phyloP scores from a whole-genome alignment of 2,329 filamentous ascomycete species.

The Diplodia scrobiculata region DNA sequence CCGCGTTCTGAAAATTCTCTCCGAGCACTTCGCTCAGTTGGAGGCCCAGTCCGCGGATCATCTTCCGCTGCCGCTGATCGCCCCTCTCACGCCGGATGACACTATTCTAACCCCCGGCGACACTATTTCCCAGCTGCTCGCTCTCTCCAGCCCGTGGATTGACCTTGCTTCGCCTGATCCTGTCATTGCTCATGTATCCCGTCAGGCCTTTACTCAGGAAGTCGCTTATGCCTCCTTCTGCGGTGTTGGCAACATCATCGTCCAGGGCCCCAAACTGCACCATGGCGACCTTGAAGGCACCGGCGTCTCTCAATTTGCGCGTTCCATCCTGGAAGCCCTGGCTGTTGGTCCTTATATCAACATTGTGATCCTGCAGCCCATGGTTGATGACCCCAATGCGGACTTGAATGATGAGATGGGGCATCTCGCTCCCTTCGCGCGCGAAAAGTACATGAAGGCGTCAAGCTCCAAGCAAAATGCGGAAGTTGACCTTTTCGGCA shows the following conservation, averaged over 20 bases:
- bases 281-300: slow-evolving; percentile 54
- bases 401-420: slow-evolving; percentile 57
- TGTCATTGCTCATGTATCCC: slow-evolving; percentile 79
- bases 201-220: slow-evolving; percentile 87
- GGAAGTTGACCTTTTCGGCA: slow-evolving; percentile 65
- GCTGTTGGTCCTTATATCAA: slow-evolving; percentile 73
- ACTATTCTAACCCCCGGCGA: slow-evolving; percentile 70
- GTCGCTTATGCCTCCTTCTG: slow-evolving; percentile 95
- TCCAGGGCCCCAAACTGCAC: slow-evolving; percentile 73
- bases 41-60: slow-evolving; percentile 46
- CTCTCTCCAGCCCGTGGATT: slow-evolving; percentile 86
- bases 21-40: slow-evolving; percentile 56
- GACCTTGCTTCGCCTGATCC: slow-evolving; percentile 83
- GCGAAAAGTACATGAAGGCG: slow-evolving; percentile 39
- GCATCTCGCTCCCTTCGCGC: slow-evolving; percentile 56
- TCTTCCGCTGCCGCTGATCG: slow-evolving; percentile 51
- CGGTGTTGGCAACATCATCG: slow-evolving; percentile 78
- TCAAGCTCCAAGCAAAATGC: slow-evolving; percentile 20
- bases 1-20: slow-evolving; percentile 65
- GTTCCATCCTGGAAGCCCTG: slow-evolving; percentile 79
- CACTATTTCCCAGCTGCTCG: slow-evolving; percentile 72
- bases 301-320: slow-evolving; percentile 72
- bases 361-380: slow-evolving; percentile 78
- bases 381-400: slow-evolving; percentile 71
- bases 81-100: slow-evolving; percentile 76